phyloP scores from a whole-genome alignment of 2,329 filamentous ascomycete species.

The Apiospora phragmitis region DNA sequence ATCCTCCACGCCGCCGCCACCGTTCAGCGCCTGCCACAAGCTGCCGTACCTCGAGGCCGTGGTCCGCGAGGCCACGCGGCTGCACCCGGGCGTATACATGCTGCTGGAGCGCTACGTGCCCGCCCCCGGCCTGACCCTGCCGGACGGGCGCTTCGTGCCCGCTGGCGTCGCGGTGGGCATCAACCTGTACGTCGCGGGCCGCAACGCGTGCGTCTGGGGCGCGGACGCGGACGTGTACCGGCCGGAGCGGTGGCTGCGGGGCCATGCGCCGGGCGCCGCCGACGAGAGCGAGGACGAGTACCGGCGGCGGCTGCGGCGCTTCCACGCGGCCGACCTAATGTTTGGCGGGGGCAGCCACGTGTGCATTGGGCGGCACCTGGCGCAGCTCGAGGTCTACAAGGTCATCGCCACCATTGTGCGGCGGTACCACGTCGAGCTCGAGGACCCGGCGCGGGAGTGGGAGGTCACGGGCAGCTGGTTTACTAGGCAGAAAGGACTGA shows the following conservation, averaged over 20 bases:
- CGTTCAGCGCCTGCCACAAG: constrained; percentile 15
- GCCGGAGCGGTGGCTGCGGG: constrained; percentile 42
- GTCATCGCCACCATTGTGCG: constrained; percentile 37
- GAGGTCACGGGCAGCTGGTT: not conserved
- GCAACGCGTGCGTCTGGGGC: constrained; percentile 38
- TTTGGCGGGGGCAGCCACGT: constrained; percentile 16
- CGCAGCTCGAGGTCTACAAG: constrained; percentile 30
- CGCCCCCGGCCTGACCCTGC: constrained; percentile 27
- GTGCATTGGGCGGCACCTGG: constrained; percentile 22
- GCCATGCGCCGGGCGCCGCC: constrained; percentile 20
- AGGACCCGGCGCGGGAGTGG: not conserved
- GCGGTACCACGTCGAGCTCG: constrained; percentile 30
- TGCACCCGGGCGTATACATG: constrained; percentile 42
- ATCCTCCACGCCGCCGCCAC: constrained; percentile 37
- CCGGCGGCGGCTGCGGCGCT: constrained; percentile 47
- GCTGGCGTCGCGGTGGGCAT: constrained; percentile 30
- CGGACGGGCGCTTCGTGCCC: constrained; percentile 26
- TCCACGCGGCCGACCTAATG: constrained; percentile 39
- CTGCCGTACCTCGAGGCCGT: constrained; percentile 41
- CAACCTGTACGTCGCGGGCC: constrained; percentile 29
- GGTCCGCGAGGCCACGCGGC: constrained; percentile 44
- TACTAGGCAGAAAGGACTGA: not conserved
- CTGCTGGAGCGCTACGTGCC: constrained; percentile 45
- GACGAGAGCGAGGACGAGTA: constrained; percentile 21
- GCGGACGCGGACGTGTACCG: constrained; percentile 38